phyloP scores from a whole-genome alignment of 2,329 filamentous ascomycete genomes.

The Colletotrichum euphorbiae region DNA sequence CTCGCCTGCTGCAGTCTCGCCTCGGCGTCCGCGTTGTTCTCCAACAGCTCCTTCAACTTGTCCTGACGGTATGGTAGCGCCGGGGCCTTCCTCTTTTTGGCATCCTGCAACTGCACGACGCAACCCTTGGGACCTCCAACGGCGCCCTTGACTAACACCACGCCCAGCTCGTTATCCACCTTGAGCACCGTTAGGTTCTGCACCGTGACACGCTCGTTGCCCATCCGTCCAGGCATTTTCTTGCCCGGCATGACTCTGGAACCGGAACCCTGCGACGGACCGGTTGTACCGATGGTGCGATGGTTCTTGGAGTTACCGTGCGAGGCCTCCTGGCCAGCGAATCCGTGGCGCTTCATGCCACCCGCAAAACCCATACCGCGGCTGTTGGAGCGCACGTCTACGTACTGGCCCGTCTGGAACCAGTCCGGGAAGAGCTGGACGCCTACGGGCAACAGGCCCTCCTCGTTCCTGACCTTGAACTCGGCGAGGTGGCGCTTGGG shows the following conservation, averaged over 20 bases:
- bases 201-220: slow-evolving; percentile 85
- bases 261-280: slow-evolving; percentile 90
- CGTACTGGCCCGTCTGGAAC: slow-evolving; percentile 90
- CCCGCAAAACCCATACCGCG: slow-evolving; percentile 94
- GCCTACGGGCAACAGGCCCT: slow-evolving; percentile 81
- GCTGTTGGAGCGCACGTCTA: slow-evolving; percentile 83
- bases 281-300: slow-evolving; percentile 89
- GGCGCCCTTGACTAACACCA: slow-evolving; percentile 87
- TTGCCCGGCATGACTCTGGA: slow-evolving; percentile 94
- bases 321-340: slow-evolving; percentile 86
- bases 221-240: slow-evolving; percentile 98
- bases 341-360: slow-evolving; percentile 97
- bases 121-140: slow-evolving; percentile 91
- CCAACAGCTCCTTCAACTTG: slow-evolving; percentile 55
- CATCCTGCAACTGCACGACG: slow-evolving; percentile 87
- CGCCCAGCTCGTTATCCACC: slow-evolving; percentile 86
- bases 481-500: slow-evolving; percentile 88
- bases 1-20: slow-evolving; percentile 61
- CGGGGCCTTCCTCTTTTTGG: slow-evolving; percentile 82
- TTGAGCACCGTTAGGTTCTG: slow-evolving; percentile 92
- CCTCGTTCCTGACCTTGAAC: slow-evolving; percentile 82
- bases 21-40: slow-evolving; percentile 61
- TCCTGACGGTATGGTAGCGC: slow-evolving; percentile 61
- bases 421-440: slow-evolving; percentile 84
- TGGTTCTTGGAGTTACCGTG: slow-evolving; percentile 98